Evolutionary conservation across 2,329 filamentous ascomycete species (phyloP), one percentile per base, ranked within the genome.

Genomic region (Aureobasidium sp.): DNA sequence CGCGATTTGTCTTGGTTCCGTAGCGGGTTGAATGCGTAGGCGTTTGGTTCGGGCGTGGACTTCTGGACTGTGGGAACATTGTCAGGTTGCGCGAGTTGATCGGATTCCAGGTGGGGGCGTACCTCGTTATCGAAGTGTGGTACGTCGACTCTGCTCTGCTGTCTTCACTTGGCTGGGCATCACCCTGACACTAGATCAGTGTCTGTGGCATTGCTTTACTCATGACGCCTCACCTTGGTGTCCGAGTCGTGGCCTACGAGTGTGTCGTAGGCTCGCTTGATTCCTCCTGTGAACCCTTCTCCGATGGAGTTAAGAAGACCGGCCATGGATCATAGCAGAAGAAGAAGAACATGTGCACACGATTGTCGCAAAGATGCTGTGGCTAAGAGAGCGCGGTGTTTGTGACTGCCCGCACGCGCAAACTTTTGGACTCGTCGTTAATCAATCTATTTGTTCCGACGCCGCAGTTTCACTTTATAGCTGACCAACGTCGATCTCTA

Each of bases 401-500:
- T 29, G 56, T 32, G 56, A 44, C 34, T 59, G 56, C 44, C 44
- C 44, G 56, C 56, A 32, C 56, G 20, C 23, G 44, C 56, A 59
- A 59, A 59, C 56, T 59, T 59, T 47, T 41, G 56, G 29, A 47
- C 26, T 58, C 15, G 55, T 58, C 20, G 55, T 58, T 34, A 20
- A 58, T 47, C 29, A 37, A 26, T 58, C 32, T 17, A 58, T 47
- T 34, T 34, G 41, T 58, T 32, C 32, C 55, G 20, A 29, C n/a
- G 20, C 42, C 20, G 42, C 32, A 34, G 13, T 37, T 17, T 32
- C 29, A 44, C 55, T 41, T 26, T 41, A 15, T 32, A 9, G 15
- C 5, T 42, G 34, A 4, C 51, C 1, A 23, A 37, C 32, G 8
- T 52, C 13, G 23, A n/a, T 13, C 17, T 29, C 39, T 26, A 17